Conservation (phyloP, 176 grass and related monocot genomes). For the Urochloa ruziziensis region DNA sequence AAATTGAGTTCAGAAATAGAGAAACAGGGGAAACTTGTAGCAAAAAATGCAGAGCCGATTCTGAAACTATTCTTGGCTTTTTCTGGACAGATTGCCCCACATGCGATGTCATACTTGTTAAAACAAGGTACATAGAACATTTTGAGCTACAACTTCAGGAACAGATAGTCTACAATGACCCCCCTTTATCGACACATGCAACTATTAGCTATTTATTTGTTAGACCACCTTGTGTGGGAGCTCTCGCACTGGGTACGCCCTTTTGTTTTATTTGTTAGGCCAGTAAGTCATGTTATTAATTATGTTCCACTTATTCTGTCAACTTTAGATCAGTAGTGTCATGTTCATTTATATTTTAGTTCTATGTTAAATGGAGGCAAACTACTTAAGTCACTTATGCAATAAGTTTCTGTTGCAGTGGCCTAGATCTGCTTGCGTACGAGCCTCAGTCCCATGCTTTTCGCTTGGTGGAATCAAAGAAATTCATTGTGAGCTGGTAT, state of each 20-base stretch:
- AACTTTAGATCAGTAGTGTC: not conserved
- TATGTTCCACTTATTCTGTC: not conserved
- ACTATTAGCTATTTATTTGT: constrained; percentile 7
- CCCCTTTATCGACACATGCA: not conserved
- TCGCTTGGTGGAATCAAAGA: constrained; percentile 72
- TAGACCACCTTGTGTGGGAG: too few relatives aligned
- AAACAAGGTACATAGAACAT: constrained; percentile 67
- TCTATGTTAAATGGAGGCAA: constrained; percentile 20
- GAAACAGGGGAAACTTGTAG: constrained; percentile 66
- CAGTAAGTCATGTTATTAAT: constrained; percentile 6
- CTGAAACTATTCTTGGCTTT: constrained; percentile 87
- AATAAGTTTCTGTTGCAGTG: constrained; percentile 49
- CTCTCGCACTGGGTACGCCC: too few relatives aligned
- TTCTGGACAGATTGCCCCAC: constrained; percentile 97
- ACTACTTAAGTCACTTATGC: constrained; percentile 19
- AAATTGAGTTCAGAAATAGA: constrained; percentile 86
- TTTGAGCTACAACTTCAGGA: constrained; percentile 18
- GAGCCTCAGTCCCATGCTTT: constrained; percentile 74
- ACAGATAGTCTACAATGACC: not conserved
- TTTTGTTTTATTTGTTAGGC: not conserved
- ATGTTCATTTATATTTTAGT: constrained; percentile 1
- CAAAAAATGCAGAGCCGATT: constrained; percentile 74
- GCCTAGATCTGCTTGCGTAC: constrained; percentile 82
- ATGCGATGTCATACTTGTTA: constrained; percentile 89
- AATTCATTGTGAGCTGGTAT: constrained; percentile 81